A percentile compares a stretch with the other conserved stretches of the same genome.
phyloP scores from a whole-genome alignment of 139 green algal species.

The Tetraselmis chui region DNA sequence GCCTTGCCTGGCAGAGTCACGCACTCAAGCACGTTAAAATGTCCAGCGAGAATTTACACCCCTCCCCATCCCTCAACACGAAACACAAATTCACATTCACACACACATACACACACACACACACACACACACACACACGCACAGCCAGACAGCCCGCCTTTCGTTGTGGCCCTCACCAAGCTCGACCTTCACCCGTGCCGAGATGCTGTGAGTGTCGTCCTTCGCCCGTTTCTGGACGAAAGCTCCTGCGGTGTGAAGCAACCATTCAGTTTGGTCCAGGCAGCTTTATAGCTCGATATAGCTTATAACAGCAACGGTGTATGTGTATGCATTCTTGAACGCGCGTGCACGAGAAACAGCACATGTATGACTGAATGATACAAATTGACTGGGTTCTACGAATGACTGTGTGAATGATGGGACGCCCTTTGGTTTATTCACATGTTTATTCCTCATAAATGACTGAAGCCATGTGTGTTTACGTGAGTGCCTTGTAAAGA shows the following conservation, averaged over 20 bases:
- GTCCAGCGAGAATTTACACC: background rate
- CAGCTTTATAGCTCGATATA: too few species aligned
- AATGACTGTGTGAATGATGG: background rate
- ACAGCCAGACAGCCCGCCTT: too few species aligned
- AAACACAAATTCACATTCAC: too few species aligned
- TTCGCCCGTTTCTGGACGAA: background rate
- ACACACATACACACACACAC: too few species aligned
- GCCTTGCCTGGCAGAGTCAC: background rate
- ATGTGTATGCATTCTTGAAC: background rate
- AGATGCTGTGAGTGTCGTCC: background rate
- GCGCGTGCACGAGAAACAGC: background rate
- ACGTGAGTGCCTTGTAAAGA: too few species aligned
- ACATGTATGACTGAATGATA: background rate
- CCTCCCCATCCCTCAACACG: too few species aligned
- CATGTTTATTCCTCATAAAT: too few species aligned
- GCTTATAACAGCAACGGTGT: background rate
- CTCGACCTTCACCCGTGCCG: background rate
- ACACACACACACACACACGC: background rate
- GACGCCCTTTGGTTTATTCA: too few species aligned
- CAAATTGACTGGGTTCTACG: background rate
- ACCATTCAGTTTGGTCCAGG: too few species aligned
- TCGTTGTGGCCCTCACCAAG: background rate
- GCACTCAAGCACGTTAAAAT: background rate
- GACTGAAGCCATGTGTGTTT: too few species aligned
- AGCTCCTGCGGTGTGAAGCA: too few species aligned